Percentiles rank a stretch among this genome's conserved stretches.
Conservation (phyloP, 768 basidiomycete genomes). For the Tylopilus balloui region DNA sequence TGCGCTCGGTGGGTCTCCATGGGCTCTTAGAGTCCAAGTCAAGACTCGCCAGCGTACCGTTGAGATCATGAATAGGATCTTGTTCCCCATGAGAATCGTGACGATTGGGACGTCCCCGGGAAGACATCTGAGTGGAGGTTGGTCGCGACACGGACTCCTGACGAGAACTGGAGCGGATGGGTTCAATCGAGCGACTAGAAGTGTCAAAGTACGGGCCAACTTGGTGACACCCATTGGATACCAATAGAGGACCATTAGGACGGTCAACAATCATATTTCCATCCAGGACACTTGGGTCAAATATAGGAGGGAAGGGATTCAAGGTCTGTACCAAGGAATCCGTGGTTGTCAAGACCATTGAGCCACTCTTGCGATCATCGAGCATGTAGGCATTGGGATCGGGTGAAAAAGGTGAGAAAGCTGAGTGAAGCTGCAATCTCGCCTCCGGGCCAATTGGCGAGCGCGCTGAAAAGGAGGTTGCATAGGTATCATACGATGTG, state of each 20-base stretch:
- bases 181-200: slow-evolving; percentile 35
- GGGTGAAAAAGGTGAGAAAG: slow-evolving; percentile 78
- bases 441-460: slow-evolving; percentile 13
- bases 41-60: slow-evolving; percentile 72
- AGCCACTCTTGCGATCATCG: slow-evolving; percentile 35
- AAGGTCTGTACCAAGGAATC: slow-evolving; percentile 46
- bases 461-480: slow-evolving; percentile 14
- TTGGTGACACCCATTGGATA: slow-evolving; percentile 44
- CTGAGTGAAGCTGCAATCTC: slow-evolving; percentile 18
- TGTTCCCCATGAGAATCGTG: slow-evolving; percentile 36
- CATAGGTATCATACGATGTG: slow-evolving; percentile 21
- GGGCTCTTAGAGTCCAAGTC: slow-evolving; percentile 48
- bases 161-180: slow-evolving; percentile 40
- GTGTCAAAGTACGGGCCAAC: slow-evolving; percentile 43
- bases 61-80: slow-evolving; percentile 63
- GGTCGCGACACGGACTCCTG: slow-evolving; percentile 53
- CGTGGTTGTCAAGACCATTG: slow-evolving; percentile 32
- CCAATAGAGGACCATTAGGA: slow-evolving; percentile 43
- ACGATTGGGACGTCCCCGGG: slow-evolving; percentile 21
- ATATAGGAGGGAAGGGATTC: slow-evolving; percentile 49
- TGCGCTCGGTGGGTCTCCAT: slow-evolving; percentile 30
- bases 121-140: slow-evolving; percentile 42
- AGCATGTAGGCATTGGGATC: slow-evolving; percentile 53
- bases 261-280: slow-evolving; percentile 33
- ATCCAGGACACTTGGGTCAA: slow-evolving; percentile 37